Evolutionary conservation across 192 early-diverging fungal genomes (phyloP).

Genomic region (Umbelopsis sp.): DNA sequence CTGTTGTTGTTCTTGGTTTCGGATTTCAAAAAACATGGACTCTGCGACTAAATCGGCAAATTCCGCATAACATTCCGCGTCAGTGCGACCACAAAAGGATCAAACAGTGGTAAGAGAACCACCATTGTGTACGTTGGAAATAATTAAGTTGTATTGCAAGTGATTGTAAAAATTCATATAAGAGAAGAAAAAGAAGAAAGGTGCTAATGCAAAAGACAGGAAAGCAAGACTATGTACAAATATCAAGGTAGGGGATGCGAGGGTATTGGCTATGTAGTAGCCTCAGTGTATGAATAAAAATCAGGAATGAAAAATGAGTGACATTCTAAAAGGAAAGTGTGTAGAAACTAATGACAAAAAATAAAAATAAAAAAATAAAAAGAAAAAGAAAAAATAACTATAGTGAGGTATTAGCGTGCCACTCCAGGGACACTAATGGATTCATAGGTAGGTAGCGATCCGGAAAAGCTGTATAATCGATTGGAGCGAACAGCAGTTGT

Average conservation of each 20-base stretch:
- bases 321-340: background rate
- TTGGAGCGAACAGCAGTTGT: conserved; percentile 23
- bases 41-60: background rate
- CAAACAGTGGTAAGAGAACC: too few relatives aligned
- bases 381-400: too few relatives aligned
- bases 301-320: background rate
- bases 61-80: background rate
- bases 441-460: conserved; percentile 29
- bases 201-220: background rate
- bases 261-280: background rate
- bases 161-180: background rate
- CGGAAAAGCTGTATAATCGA: conserved; percentile 19
- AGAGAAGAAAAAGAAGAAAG: background rate
- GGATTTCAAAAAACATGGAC: background rate
- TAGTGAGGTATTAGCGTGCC: background rate
- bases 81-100: background rate
- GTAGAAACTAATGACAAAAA: too few relatives aligned
- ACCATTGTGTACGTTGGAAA: background rate
- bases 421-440: conserved; percentile 23
- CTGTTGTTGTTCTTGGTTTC: background rate
- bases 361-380: too few relatives aligned
- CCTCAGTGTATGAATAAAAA: background rate
- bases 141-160: background rate
- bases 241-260: background rate
- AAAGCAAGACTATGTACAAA: background rate